A percentile compares a stretch with the other conserved stretches of the same genome.
These are phyloP conservation scores for Moniliophthora roreri DNA, from an alignment of 1,284 basidiomycete genomes.

Conservation along the genomic window DNA sequence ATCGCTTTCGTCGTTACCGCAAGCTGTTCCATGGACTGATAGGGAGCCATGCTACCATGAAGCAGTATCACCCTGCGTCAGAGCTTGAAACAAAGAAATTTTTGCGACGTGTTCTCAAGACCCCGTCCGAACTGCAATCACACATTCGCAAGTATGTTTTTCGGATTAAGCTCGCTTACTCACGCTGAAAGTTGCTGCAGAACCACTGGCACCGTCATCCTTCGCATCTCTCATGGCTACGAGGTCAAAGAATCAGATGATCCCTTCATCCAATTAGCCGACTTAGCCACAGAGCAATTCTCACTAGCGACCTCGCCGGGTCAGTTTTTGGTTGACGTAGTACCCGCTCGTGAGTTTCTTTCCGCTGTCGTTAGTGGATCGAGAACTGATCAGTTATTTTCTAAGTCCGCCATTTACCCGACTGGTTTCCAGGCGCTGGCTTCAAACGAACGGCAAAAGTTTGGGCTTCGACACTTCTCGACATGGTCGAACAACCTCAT, in stretches of 20 bases:
- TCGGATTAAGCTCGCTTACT: background rate
- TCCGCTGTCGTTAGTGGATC: background rate
- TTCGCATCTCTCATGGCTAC: constrained; percentile 65
- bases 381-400: constrained; percentile 7
- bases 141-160: constrained; percentile 54
- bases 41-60: constrained; percentile 50
- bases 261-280: constrained; percentile 57
- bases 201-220: constrained; percentile 56
- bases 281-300: constrained; percentile 57
- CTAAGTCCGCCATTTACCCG: constrained; percentile 56
- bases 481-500: constrained; percentile 56
- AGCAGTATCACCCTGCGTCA: constrained; percentile 46
- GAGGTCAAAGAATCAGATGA: constrained; percentile 54
- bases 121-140: constrained; percentile 49
- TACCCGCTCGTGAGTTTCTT: constrained; percentile 47
- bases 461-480: constrained; percentile 48
- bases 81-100: constrained; percentile 57
- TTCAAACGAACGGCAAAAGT: constrained; percentile 53
- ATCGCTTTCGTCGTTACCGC: constrained; percentile 61
- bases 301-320: constrained; percentile 56
- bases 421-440: constrained; percentile 64
- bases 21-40: constrained; percentile 58
- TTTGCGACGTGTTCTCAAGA: constrained; percentile 51
- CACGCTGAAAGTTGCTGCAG: constrained; percentile 25
- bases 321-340: constrained; percentile 57